Base-by-base conservation (phyloP, 2,329 filamentous ascomycete species). In the Colletotrichum nymphaeae region DNA sequence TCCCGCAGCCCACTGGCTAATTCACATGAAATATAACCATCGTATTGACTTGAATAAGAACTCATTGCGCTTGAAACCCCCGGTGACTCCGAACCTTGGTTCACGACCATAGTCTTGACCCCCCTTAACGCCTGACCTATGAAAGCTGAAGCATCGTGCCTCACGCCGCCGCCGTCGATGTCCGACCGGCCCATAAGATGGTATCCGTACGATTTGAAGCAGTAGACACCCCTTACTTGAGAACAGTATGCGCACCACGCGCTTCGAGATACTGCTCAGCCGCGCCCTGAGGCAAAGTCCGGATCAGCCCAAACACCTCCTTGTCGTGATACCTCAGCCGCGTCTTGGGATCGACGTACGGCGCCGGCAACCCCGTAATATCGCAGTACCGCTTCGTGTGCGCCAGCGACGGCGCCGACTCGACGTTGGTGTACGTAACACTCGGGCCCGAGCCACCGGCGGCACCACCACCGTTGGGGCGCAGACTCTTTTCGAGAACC, bases 391-490 rank as follows among this genome's bases (percentile, higher is more conserved):
- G 94, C 83, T 93, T 95, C 80, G 94, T 90, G 77, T 95, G 93
- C 63, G 93, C 93, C 78, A 98, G 86, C 72, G 94, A 97, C 52
- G 97, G 97, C 3, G 97, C 96, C 60, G 94, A 95, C 83, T 98
- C 97, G 75, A 99, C 97, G 80, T 98, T 98, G 7, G 95, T 98
- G 83, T 98, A 99, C 1, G 97, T 98, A 37, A 93, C 93, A 37
- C 89, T 90, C 0, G 93, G 94, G 0, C 92, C 93, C 7, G 86
- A 85, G 1, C 78, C 81, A 12, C 82, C 80, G 24, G 81, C 57
- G 77, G 81, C 80, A 80, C 32, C 32, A 35, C 32, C 32, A 35
- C 78, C 82, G 70, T 78, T 80, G 58, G 78, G 74, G 79, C 86
- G 86, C 71, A 92, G 86, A 77, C 91, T 96, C 88, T 94, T 97